Percentiles rank a stretch among this genome's conserved stretches.
Conservation (phyloP, 371 early-diverging fungal species). For the Mortierella sp. region DNA sequence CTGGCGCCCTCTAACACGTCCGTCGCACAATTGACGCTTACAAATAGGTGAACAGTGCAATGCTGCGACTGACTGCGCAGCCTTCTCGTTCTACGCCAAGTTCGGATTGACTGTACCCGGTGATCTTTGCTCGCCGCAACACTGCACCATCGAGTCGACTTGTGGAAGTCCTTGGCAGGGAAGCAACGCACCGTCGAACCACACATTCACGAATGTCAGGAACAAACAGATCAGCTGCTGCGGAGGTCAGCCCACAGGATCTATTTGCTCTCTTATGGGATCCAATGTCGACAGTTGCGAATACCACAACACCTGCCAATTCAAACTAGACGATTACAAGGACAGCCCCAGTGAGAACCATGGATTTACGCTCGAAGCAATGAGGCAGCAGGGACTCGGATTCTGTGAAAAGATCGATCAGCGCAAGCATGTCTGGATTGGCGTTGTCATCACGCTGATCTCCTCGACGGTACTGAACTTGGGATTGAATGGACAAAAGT, state of each 20-base stretch:
- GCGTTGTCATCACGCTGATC: constrained; percentile 75
- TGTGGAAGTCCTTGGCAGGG: constrained; percentile 67
- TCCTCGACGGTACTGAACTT: constrained; percentile 82
- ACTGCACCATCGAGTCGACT: constrained; percentile 67
- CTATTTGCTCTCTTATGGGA: constrained; percentile 56
- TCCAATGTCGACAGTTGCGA: constrained; percentile 59
- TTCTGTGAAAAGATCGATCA: constrained; percentile 57
- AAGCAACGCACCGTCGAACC: constrained; percentile 49
- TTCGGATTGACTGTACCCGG: constrained; percentile 35
- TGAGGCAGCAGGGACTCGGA: constrained; percentile 40
- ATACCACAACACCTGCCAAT: constrained; percentile 43
- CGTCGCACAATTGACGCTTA: too few relatives aligned
- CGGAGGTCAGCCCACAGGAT: constrained; percentile 53
- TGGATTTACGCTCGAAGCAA: constrained; percentile 22
- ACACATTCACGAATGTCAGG: constrained; percentile 1
- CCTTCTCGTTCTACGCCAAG: constrained; percentile 58
- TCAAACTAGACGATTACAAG: constrained; percentile 10
- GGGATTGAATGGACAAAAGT: constrained; percentile 91
- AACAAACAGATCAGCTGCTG: constrained; percentile 56
- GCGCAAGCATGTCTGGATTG: constrained; percentile 69
- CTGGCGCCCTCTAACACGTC: too few relatives aligned
- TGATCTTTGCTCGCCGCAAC: constrained; percentile 60
- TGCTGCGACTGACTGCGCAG: constrained; percentile 65
- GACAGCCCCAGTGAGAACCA: constrained; percentile 14
- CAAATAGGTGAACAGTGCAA: constrained; percentile 60